Base-by-base conservation (phyloP, 257 asterid genomes). In the Gentiana straminea region DNA sequence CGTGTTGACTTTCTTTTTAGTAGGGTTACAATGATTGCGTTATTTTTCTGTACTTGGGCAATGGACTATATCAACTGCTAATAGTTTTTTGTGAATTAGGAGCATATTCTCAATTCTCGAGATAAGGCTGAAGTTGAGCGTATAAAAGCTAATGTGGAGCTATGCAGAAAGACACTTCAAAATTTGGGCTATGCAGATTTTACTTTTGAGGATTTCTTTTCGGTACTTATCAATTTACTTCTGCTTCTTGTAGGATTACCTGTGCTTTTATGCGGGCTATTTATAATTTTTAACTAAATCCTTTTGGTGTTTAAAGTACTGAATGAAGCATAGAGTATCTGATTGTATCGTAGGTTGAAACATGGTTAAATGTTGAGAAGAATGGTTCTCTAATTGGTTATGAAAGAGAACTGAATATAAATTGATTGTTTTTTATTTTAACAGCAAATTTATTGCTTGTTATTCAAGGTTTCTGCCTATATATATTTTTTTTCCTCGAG, bases 141-240 rank as follows among this genome's bases (percentile, higher is more conserved):
- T 39, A 58, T 92, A 54, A 79, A 58, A 62, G 68, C 64, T 49
- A 80, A 70, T 55, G 86, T 92, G 71, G 95, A 85, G 66, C 72
- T 83, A 71, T 88, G 95, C 84, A 75, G 82, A 70, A 82, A 70
- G 75, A 83, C 95, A 54, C 99, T 92, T 58, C 89, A 70, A 66
- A 74, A 76, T 69, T 82, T 92, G 83, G 97, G 99, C 70, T 79
- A 84, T 60, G 82, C 85, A 55, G 99, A 92, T 73, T 86, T 92
- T 68, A 92, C 99, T 36, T 92, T 85, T 70, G 99, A 92, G 77
- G 99, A 92, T 74, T 92, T 83, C 68, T 88, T 92, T 59, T 52
- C 79, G 87, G 97, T 92, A 10, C 46, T 41, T 41, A 79, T 55
- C 46, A 44, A 64, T 47, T 9, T 49, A 51, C 46, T 51, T 55